A percentile compares a stretch with the other conserved stretches of the same genome.
phyloP scores from a whole-genome alignment of 208 protist genomes.

The Porcisia deanei region DNA sequence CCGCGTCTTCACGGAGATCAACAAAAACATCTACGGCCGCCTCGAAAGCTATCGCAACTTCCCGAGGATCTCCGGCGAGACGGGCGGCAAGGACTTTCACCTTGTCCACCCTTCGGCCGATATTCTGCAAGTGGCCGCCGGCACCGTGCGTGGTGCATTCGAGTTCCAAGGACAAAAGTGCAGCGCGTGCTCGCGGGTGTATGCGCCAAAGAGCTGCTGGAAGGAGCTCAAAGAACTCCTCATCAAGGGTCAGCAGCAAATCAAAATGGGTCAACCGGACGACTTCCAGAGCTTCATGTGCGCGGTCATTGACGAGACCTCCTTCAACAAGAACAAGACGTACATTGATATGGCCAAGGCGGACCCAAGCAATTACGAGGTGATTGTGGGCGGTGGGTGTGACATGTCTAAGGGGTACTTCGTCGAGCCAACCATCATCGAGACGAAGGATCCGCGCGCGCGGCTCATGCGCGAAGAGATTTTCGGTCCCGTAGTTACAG shows the following conservation, averaged over 20 bases:
- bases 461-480: slow-evolving; percentile 96
- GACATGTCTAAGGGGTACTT: slow-evolving; percentile 92
- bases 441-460: slow-evolving; percentile 86
- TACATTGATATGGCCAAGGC: slow-evolving; percentile 96
- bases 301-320: slow-evolving; percentile 95
- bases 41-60: slow-evolving; percentile 93
- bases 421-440: slow-evolving; percentile 96
- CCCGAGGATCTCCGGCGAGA: slow-evolving; percentile 96
- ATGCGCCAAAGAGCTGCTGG: slow-evolving; percentile 94
- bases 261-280: slow-evolving; percentile 95
- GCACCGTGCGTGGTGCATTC: slow-evolving; percentile 94
- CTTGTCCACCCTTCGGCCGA: slow-evolving; percentile 93
- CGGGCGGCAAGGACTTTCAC: slow-evolving; percentile 98
- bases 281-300: slow-evolving; percentile 94
- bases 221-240: slow-evolving; percentile 83
- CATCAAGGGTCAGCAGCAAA: slow-evolving; percentile 71
- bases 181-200: slow-evolving; percentile 90
- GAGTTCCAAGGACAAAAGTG: slow-evolving; percentile 99
- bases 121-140: slow-evolving; percentile 78
- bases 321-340: slow-evolving; percentile 93
- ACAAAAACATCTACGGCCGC: slow-evolving; percentile 90
- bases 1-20: slow-evolving; percentile 91
- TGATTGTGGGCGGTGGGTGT: slow-evolving; percentile 80
- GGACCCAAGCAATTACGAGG: slow-evolving; percentile 55
- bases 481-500: slow-evolving; percentile 97